Evolutionary conservation across 768 basidiomycete genomes (phyloP), one percentile per base, ranked within the genome.

Genomic region (Mycena chlorophos): DNA sequence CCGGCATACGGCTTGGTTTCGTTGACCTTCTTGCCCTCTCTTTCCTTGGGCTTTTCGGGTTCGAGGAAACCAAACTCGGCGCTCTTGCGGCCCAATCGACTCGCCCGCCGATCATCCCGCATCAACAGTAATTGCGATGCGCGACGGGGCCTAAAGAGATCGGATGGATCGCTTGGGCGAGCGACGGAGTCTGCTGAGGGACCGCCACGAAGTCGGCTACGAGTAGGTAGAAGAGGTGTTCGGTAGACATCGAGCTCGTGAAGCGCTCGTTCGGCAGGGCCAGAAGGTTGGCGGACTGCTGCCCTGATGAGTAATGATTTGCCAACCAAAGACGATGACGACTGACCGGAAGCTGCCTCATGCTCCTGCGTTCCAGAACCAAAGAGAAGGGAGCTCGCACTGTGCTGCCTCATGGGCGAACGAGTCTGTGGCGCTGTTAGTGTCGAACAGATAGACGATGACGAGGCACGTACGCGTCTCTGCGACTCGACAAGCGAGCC

Each of bases 1-100:
- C 89, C 89, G 1, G 88, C 85, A 63, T 91, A 91, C 3, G 89
- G 89, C 63, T 91, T 91, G 19, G 81, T 82, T 34, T 78, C 79
- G 58, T 83, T 84, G 14, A 75, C 69, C 17, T 73, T 66, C 65
- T 76, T 71, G 62, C 72, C 64, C 60, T 73, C 70, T 17, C 51
- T 61, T 60, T 72, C 72, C 25, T 72, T 77, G 46, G 42, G 40
- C 17, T 55, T 51, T 23, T 62, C 60, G 25, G 53, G 26, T 1
- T 62, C 60, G 29, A 58, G 23, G 23, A 62, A 62, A 4, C 40
- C 23, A 25, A 55, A 53, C 16, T 46, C 45, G 5, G 61, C 66
- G 28, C 54, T 64, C 63, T 70, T 75, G 55, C 68, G 66, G 16
- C 80, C 82, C 17, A 78, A 73, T 16, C 80, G 79, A 57, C 78